Evolutionary conservation across 495 filamentous ascomycete genomes (phyloP), one percentile per base, ranked within the genome.

Genomic region (Aspergillus panamensis): DNA sequence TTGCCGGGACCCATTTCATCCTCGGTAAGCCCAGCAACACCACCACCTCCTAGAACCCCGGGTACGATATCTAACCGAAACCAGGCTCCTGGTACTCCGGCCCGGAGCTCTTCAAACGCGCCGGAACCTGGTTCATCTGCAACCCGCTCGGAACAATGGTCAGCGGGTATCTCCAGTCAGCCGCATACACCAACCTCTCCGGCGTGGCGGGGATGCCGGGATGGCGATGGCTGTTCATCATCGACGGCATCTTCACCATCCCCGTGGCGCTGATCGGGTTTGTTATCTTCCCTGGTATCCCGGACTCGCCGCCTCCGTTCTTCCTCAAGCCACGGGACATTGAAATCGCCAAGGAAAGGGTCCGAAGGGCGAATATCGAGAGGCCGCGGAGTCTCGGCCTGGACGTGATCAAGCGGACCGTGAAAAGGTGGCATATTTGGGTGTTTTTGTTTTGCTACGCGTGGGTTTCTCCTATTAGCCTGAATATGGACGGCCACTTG

Each of bases 181-280:
- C 75, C 0, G 76, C 76, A 9, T 80, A 80, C 53, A 78, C 69
- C 3, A 73, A 78, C 44, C 66, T 79, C 0, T 74, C 74, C 1
- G 75, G 76, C 0, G 73, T 77, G 0, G 68, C 61, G 0, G 77
- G 75, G 6, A 76, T 80, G 74, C 69, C 74, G 6, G 77, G 76
- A 0, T 78, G 76, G 76, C 59, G 74, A 47, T 80, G 77, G 76
- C 67, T 80, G 5, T 80, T 80, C 14, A 73, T 80, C 37, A 78
- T 80, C 48, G 75, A 78, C 52, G 75, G 75, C 9, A 73, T 80
- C 43, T 77, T 82, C 55, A 80, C 77, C 1, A 67, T 81, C 13
- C 78, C 79, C 14, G 63, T 80, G 8, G 79, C 75, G 0, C 4
- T 82, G 2, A 50, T 73, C 29, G 75, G 77, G 0, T 79, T 76